phyloP scores from a whole-genome alignment of 345 rosid species.

The Gossypium sturtianum region DNA sequence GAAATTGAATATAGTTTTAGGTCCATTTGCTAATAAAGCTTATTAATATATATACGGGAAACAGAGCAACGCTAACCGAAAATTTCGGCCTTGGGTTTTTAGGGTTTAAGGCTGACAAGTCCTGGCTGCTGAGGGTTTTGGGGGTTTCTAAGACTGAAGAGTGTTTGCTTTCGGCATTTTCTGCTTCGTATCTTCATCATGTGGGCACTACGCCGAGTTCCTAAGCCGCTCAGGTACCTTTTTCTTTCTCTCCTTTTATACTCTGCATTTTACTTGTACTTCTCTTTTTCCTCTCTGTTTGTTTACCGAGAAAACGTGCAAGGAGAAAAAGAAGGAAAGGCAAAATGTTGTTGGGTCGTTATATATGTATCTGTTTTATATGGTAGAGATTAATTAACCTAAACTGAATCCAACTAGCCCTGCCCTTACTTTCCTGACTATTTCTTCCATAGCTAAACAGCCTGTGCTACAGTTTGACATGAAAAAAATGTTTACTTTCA shows the following conservation, averaged over 20 bases:
- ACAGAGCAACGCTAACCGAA: background rate
- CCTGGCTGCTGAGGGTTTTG: background rate
- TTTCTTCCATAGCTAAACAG: background rate
- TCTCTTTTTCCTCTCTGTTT: background rate
- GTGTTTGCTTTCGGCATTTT: background rate
- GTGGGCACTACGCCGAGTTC: constrained; percentile 4
- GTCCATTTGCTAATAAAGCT: too few relatives aligned
- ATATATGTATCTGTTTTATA: background rate
- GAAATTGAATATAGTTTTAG: too few relatives aligned
- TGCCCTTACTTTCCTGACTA: background rate
- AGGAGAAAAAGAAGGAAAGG: background rate
- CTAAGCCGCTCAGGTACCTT: constrained; percentile 3
- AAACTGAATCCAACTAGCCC: background rate
- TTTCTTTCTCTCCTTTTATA: background rate
- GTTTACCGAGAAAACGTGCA: background rate
- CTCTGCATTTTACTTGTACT: background rate
- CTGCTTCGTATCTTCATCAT: background rate
- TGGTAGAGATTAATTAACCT: background rate
- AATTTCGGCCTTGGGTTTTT: background rate
- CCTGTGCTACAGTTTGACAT: background rate
- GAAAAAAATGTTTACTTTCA: background rate
- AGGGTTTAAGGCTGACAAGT: background rate
- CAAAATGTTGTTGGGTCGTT: background rate
- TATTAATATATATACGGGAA: background rate
- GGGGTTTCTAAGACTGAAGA: background rate